Evolutionary conservation across 2,329 filamentous ascomycete genomes (phyloP).

Genomic region (Fusarium denticulatum): DNA sequence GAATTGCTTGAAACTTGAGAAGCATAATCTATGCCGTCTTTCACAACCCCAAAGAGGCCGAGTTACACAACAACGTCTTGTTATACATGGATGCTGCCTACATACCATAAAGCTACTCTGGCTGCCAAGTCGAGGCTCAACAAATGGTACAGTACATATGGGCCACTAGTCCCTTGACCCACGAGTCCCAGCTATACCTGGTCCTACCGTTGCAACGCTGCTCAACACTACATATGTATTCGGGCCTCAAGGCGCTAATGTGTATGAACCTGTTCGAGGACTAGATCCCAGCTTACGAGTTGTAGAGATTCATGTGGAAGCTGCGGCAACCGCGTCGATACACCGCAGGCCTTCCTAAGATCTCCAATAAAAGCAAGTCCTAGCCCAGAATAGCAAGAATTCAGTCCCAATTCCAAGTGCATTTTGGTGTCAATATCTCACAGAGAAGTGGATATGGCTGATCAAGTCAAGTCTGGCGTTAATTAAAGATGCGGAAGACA

Average conservation of each 20-base stretch:
- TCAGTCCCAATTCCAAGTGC: background rate
- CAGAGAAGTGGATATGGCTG: background rate
- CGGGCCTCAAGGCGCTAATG: background rate
- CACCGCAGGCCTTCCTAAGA: background rate
- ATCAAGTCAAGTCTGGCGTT: background rate
- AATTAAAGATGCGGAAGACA: background rate
- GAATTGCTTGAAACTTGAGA: background rate
- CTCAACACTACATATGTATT: background rate
- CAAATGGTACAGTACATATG: background rate
- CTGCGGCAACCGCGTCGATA: conserved; percentile 7
- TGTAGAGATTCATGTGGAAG: background rate
- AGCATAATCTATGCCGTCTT: background rate
- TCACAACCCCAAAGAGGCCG: background rate
- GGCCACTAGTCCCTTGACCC: background rate
- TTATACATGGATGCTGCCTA: background rate
- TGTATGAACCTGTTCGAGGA: background rate
- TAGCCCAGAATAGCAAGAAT: background rate
- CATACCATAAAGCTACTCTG: background rate
- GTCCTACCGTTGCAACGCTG: background rate
- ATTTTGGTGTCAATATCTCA: background rate
- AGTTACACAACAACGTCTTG: background rate
- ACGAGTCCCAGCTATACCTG: background rate
- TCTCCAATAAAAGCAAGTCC: background rate
- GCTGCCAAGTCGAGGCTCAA: conserved; percentile 14
- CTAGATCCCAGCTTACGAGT: background rate